These are phyloP conservation scores for Phytophthora pluvialis DNA, from an alignment of 352 stramenopile species.

Conservation along the genomic window DNA sequence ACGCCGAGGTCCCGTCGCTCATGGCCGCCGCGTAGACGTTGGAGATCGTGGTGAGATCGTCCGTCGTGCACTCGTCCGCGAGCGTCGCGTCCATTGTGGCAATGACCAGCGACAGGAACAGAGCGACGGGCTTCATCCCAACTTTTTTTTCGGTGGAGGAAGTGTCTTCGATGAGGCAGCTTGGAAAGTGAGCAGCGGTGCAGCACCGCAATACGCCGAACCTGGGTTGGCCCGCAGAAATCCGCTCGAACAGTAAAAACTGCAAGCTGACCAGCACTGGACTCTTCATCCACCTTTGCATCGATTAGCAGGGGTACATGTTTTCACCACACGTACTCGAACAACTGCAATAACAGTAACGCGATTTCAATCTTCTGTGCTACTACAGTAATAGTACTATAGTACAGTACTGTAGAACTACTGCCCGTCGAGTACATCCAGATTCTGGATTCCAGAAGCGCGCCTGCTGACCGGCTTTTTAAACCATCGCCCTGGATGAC, in stretches of 20 bases:
- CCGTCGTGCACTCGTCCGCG: conserved; percentile 26
- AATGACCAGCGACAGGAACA: neutral
- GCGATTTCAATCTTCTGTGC: no score
- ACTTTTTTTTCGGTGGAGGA: neutral
- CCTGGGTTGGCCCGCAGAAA: neutral
- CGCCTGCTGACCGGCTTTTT: no score
- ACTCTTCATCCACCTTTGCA: no score
- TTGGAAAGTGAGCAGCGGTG: conserved; percentile 18
- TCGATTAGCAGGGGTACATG: no score
- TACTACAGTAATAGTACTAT: no score
- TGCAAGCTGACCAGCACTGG: neutral
- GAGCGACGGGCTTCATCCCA: conserved; percentile 17
- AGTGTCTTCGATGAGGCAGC: conserved; percentile 4
- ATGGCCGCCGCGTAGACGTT: conserved; percentile 24
- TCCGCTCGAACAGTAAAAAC: conserved; percentile 17
- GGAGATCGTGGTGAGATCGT: conserved; percentile 23
- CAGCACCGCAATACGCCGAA: neutral
- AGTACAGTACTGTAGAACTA: no score
- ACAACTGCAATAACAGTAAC: no score
- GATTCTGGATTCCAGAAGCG: no score
- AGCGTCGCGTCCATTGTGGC: neutral
- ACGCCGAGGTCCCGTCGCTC: conserved; percentile 11
- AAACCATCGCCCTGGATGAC: no score
- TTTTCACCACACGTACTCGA: no score
- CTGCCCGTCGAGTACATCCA: no score